A percentile compares a stretch with the other conserved stretches of the same genome.
Evolutionary conservation across 1,139 yeast species (phyloP).

Genomic region (Candida glucosophila): DNA sequence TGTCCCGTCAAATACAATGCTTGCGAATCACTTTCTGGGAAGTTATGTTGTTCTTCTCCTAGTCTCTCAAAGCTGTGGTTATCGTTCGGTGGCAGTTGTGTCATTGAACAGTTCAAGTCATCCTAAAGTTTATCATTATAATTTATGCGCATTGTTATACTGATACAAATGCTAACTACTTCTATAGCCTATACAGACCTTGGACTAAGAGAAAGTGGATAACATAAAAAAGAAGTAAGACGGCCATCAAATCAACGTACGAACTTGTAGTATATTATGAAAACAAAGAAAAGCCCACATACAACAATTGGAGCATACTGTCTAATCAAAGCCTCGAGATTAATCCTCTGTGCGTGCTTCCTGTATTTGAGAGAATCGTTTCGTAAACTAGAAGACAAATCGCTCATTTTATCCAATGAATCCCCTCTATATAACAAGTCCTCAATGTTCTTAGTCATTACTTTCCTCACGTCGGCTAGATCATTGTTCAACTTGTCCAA

Average conservation of each 20-base stretch:
- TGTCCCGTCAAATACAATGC: too few species aligned
- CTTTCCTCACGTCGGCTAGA: constrained; percentile 85
- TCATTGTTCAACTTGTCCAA: constrained; percentile 81
- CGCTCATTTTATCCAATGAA: constrained; percentile 85
- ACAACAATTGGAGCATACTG: constrained; percentile 86
- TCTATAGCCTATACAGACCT: too few species aligned
- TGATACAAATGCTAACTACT: too few species aligned
- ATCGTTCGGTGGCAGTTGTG: too few species aligned
- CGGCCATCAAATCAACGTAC: constrained; percentile 17
- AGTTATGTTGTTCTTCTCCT: too few species aligned
- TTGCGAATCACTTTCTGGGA: too few species aligned
- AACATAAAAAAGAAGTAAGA: too few species aligned
- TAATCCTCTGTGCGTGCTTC: constrained; percentile 83
- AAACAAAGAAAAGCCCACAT: constrained; percentile 61
- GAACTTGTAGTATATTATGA: constrained; percentile 78
- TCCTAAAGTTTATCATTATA: too few species aligned
- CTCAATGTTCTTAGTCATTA: constrained; percentile 93
- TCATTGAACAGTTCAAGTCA: too few species aligned
- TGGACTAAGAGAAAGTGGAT: too few species aligned
- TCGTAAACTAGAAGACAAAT: constrained; percentile 71
- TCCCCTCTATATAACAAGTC: constrained; percentile 93
- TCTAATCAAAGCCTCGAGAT: constrained; percentile 77
- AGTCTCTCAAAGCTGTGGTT: too few species aligned
- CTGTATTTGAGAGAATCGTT: constrained; percentile 83
- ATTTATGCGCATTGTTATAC: too few species aligned